Evolutionary conservation across 108 stramenopile genomes (phyloP), one percentile per base, ranked within the genome.

Genomic region (Cyclotella choctawhatcheeana): DNA sequence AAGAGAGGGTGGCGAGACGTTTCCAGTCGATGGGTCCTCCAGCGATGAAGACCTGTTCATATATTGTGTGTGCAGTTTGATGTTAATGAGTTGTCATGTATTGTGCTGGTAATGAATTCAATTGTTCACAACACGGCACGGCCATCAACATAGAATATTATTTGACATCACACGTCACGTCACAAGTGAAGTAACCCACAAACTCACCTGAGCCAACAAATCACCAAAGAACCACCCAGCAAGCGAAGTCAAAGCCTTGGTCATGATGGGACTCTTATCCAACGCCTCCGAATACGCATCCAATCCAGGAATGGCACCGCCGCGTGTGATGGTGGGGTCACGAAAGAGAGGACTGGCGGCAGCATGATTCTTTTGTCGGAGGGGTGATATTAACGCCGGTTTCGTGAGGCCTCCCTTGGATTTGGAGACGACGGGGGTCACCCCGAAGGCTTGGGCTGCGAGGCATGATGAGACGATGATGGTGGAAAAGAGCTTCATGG

Each of bases 141-240:
- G 27, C 29, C 10, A 31, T 16, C 32, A 10, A 25, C 18, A 58
- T 12, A n/a, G 29, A 56, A 29, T 27, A 8, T 14, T 30, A 29
- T 30, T 4, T 30, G 14, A n/a, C 1, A 31, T 30, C 29, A 31
- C 29, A 31, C 13, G 35, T 26, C 24, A n/a, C 16, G n/a, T n/a
- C 3, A 24, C 43, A n/a, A n/a, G n/a, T n/a, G n/a, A 59, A 4
- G 31, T 30, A 51, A 61, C 34, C 40, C 55, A 26, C 18, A 55
- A 35, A 70, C 87, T 52, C 73, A 96, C 95, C 94, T 98, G 98
- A 59, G 98, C 96, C 45, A 98, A 88, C 69, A 96, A 71, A 86
- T 98, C 98, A 52, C 97, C 96, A 63, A 97, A 82, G 31, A 93
- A 91, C 92, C 96, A 98, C 55, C 98, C 98, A 55, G 97, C 95